Conservation (phyloP, 2,329 filamentous ascomycete species). For the Acephala macrosclerotiorum region DNA sequence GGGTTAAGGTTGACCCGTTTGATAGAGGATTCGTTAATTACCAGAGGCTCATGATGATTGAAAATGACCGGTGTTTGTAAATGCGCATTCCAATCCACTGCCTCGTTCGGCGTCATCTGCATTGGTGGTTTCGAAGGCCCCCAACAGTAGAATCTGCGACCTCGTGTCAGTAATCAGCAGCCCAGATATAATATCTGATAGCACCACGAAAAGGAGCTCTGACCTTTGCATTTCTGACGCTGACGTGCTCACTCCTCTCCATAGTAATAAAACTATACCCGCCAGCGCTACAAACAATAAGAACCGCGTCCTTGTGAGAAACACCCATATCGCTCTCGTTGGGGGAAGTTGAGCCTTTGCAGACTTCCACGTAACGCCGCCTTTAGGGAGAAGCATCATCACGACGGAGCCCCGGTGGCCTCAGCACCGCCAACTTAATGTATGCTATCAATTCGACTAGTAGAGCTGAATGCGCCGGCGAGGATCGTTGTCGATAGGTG, state of each 20-base stretch:
- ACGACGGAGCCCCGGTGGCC: constrained; percentile 51
- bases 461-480: constrained; percentile 26
- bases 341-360: constrained; percentile 81
- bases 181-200: neutral
- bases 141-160: constrained; percentile 90
- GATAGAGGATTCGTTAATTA: constrained; percentile 83
- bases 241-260: constrained; percentile 82
- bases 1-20: constrained; percentile 83
- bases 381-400: constrained; percentile 97
- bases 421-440: constrained; percentile 48
- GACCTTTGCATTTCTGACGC: constrained; percentile 92
- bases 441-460: constrained; percentile 39
- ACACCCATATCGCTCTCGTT: constrained; percentile 72
- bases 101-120: constrained; percentile 92
- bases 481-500: constrained; percentile 17
- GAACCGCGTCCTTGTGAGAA: constrained; percentile 80
- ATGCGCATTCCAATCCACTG: constrained; percentile 87
- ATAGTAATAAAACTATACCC: constrained; percentile 80
- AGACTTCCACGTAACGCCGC: constrained; percentile 91
- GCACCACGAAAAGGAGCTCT: constrained; percentile 24
- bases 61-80: constrained; percentile 93
- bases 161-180: constrained; percentile 28
- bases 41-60: constrained; percentile 90
- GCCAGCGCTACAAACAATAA: constrained; percentile 75
- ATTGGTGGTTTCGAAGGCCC: constrained; percentile 95